Conservation (phyloP, 2,329 filamentous ascomycete species). For the Apiospora arundinis region DNA sequence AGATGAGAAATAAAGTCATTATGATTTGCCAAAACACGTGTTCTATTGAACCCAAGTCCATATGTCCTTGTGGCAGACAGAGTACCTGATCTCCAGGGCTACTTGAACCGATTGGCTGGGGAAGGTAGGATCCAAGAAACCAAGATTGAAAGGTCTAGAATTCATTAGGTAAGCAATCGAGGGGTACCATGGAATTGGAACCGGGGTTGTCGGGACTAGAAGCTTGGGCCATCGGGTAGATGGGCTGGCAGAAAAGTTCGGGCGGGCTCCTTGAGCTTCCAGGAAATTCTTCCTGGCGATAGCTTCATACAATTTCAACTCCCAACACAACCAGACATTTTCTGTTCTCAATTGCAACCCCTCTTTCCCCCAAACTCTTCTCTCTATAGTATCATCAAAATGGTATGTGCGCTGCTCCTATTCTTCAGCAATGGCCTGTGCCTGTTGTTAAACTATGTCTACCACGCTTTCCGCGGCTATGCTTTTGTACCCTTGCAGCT, state of each 20-base stretch:
- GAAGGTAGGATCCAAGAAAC: background rate
- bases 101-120: background rate
- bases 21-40: background rate
- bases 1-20: background rate
- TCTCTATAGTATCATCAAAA: constrained; percentile 28
- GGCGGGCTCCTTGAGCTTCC: constrained; percentile 13
- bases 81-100: too few relatives aligned
- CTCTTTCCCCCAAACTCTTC: background rate
- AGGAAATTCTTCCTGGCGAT: constrained; percentile 17
- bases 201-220: constrained; percentile 4
- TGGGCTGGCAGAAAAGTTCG: constrained; percentile 7
- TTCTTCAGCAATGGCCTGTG: background rate
- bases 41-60: background rate
- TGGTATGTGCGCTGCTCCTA: constrained; percentile 32
- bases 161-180: background rate
- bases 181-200: background rate
- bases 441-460: constrained; percentile 8
- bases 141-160: background rate
- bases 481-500: background rate
- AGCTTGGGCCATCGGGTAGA: constrained; percentile 14
- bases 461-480: background rate
- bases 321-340: background rate
- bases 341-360: background rate
- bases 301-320: constrained; percentile 4
- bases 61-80: background rate